Evolutionary conservation across 139 green algal species (phyloP).

Genomic region (Chloropicon primus): DNA sequence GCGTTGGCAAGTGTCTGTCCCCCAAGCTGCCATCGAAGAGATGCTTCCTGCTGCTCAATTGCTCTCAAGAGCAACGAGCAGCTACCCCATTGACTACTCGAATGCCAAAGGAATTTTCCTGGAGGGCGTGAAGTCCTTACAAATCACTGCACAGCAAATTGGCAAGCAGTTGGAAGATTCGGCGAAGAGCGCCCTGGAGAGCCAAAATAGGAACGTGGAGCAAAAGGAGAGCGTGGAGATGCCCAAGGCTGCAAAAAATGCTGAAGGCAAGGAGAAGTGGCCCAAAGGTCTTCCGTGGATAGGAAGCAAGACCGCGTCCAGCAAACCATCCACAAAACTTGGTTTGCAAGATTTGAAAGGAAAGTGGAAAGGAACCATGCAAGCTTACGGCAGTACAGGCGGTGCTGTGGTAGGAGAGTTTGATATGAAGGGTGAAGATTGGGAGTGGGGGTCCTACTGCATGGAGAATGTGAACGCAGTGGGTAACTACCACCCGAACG

Average conservation of each 20-base stretch:
- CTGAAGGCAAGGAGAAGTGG: not conserved
- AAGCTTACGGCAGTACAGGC: conserved; percentile 50
- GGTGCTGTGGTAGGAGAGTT: conserved; percentile 46
- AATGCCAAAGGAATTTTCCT: not conserved
- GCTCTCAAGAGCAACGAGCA: conserved; percentile 30
- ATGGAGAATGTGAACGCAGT: conserved; percentile 35
- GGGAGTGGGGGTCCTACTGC: conserved; percentile 50
- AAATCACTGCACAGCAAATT: not conserved
- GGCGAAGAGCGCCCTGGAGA: not conserved
- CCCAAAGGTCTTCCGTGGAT: not conserved
- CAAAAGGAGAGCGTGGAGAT: not conserved
- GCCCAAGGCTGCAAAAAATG: not conserved
- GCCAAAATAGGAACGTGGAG: not conserved
- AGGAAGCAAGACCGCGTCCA: not conserved
- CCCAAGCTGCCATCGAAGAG: conserved; percentile 66
- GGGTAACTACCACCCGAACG: conserved; percentile 51
- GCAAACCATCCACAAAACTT: not conserved
- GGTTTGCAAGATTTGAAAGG: not conserved
- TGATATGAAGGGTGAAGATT: conserved; percentile 45
- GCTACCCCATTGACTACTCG: not conserved
- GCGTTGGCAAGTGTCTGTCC: conserved; percentile 40
- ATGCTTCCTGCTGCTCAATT: conserved; percentile 71
- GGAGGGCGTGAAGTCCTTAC: not conserved
- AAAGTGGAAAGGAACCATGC: conserved; percentile 49
- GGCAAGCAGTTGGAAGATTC: conserved; percentile 2